phyloP scores from a whole-genome alignment of 176 grass and related monocot genomes.

The Zizania latifolia region DNA sequence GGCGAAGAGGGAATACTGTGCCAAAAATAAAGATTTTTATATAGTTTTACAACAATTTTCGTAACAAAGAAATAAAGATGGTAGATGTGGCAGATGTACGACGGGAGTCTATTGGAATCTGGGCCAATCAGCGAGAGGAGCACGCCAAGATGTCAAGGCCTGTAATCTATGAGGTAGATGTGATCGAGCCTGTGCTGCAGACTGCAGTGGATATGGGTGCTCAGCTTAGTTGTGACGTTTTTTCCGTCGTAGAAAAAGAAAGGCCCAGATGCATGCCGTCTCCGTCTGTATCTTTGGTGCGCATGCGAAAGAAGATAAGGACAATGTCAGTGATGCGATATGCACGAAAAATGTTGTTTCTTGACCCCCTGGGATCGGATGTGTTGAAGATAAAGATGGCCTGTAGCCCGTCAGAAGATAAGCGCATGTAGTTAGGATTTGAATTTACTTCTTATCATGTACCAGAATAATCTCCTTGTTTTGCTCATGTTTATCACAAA shows the following conservation, averaged over 20 bases:
- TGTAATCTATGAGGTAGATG: too few relatives aligned
- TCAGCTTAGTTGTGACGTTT: not conserved
- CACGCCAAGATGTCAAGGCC: not conserved
- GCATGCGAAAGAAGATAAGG: not conserved
- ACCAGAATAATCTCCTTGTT: too few relatives aligned
- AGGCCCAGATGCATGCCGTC: not conserved
- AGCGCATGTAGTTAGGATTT: too few relatives aligned
- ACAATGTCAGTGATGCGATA: not conserved
- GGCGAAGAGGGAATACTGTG: too few relatives aligned
- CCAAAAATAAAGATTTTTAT: too few relatives aligned
- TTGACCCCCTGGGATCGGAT: not conserved
- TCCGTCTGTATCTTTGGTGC: not conserved
- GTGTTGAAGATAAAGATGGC: too few relatives aligned
- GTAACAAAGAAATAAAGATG: too few relatives aligned
- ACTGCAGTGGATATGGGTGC: not conserved
- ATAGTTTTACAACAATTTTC: too few relatives aligned
- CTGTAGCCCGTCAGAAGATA: too few relatives aligned
- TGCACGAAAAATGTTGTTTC: not conserved
- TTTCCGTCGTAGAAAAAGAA: not conserved
- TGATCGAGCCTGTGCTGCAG: not conserved
- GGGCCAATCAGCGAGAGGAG: not conserved
- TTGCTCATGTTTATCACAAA: too few relatives aligned
- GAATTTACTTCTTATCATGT: too few relatives aligned
- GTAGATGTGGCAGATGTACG: slow-evolving; percentile 51
- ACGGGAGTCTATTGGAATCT: slow-evolving; percentile 83